Evolutionary conservation across 2,329 filamentous ascomycete genomes (phyloP), one percentile per base, ranked within the genome.

Genomic region (Cladosporium sp.): DNA sequence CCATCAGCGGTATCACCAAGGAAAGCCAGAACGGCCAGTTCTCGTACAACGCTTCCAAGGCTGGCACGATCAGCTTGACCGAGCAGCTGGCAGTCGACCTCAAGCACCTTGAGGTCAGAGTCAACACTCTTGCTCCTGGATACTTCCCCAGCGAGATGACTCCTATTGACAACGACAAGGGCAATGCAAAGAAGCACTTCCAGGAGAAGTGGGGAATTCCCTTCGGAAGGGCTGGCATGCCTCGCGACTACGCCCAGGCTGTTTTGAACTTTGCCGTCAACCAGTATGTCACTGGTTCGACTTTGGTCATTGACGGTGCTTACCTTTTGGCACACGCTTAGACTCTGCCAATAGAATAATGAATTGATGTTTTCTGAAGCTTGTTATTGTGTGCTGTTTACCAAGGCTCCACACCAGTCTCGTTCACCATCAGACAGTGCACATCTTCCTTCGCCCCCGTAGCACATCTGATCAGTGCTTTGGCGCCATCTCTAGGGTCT

Each of bases 301-400:
- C 85, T 17, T 73, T 88, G 47, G 72, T 87, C 3, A 76, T 83
- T 1, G 87, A 89, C 66, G 86, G 86, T 37, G 86, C 84, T 0
- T 78, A 84, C 61, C 68, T 89, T 50, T 53, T 69, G 44, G 67
- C 65, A 8, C 65, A 68, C 57, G 64, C 66, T 15, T 69, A n/a
- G 37, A 53, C 36, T n/a, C n/a, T 53, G 15, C 7, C 6, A 15
- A 51, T 44, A 24, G 7, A 20, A 3, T 37, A 24, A 50, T 36
- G 51, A 53, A 19, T 34, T 42, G 17, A 49, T 35, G 24, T 24
- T 57, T 19, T 15, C 19, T 24, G 6, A 28, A 15, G 19, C 13
- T 34, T 15, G n/a, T n/a, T 4, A 44, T 42, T 19, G 15, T 28
- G 9, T 12, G 13, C 8, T 19, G n/a, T 15, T 17, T 56, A 68